Percentiles rank a stretch among this genome's conserved stretches.
Conservation (phyloP, 192 early-diverging fungal species). For the Backusella luteola region DNA sequence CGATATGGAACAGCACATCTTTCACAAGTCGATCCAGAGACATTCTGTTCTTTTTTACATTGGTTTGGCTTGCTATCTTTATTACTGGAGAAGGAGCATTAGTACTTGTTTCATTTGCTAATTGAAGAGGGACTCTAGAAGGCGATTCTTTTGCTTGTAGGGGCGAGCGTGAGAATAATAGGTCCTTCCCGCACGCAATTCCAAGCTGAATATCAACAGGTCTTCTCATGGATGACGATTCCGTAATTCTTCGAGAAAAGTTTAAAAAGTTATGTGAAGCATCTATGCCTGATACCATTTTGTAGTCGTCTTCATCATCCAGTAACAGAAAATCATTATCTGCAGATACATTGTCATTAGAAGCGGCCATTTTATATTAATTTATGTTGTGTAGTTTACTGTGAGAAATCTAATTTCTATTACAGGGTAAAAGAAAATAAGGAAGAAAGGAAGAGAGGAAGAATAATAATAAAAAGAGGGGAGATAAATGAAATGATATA, state of each 20-base stretch:
- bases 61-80: not conserved
- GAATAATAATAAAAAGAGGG: not conserved
- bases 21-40: not conserved
- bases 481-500: not conserved
- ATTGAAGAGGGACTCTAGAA: not conserved
- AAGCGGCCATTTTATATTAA: not conserved
- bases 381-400: not conserved
- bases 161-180: not conserved
- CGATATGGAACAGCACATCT: constrained; percentile 14
- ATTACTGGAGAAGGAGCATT: not conserved
- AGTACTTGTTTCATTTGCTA: not conserved
- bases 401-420: not conserved
- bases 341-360: not conserved
- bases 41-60: not conserved
- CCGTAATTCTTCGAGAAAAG: constrained; percentile 7
- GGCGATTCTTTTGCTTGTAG: not conserved
- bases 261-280: constrained; percentile 9
- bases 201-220: constrained; percentile 23
- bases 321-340: not conserved
- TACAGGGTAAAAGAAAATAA: not conserved
- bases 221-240: not conserved
- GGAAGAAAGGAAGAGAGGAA: not conserved
- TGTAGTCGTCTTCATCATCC: not conserved
- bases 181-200: constrained; percentile 5
- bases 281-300: not conserved